Evolutionary conservation across 2,329 filamentous ascomycete genomes (phyloP).

Genomic region (Beauveria sp.): DNA sequence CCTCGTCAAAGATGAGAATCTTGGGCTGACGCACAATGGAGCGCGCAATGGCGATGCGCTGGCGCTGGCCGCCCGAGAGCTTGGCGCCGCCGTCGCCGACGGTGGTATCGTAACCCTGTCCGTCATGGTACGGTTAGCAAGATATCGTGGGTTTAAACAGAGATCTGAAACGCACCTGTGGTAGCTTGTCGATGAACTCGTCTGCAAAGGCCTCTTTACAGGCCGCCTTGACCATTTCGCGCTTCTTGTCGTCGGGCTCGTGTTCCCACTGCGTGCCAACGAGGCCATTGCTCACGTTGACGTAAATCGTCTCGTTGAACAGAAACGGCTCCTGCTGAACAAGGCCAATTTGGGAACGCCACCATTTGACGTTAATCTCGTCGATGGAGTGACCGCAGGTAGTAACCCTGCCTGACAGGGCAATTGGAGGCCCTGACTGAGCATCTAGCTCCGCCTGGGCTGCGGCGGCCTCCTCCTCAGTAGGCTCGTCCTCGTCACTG

Average conservation of each 20-base stretch:
- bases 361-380: conserved; percentile 56
- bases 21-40: conserved; percentile 58
- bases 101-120: conserved; percentile 59
- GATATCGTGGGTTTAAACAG: background rate
- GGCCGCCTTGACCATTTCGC: conserved; percentile 52
- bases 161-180: conserved; percentile 32
- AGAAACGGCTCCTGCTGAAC: conserved; percentile 63
- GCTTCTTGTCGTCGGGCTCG: conserved; percentile 47
- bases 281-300: conserved; percentile 55
- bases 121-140: conserved; percentile 10
- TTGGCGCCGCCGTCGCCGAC: conserved; percentile 74
- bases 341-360: conserved; percentile 53
- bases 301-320: conserved; percentile 58
- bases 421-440: conserved; percentile 34
- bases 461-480: conserved; percentile 22
- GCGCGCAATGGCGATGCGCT: conserved; percentile 61
- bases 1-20: conserved; percentile 70
- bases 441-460: conserved; percentile 21
- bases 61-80: conserved; percentile 70
- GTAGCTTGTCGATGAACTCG: conserved; percentile 59
- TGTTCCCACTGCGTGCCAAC: conserved; percentile 45
- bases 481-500: conserved; percentile 19
- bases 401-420: conserved; percentile 39
- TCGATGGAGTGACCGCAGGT: conserved; percentile 47
- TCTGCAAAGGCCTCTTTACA: conserved; percentile 62